phyloP scores from a whole-genome alignment of 345 rosid species.

The Populus alba region DNA sequence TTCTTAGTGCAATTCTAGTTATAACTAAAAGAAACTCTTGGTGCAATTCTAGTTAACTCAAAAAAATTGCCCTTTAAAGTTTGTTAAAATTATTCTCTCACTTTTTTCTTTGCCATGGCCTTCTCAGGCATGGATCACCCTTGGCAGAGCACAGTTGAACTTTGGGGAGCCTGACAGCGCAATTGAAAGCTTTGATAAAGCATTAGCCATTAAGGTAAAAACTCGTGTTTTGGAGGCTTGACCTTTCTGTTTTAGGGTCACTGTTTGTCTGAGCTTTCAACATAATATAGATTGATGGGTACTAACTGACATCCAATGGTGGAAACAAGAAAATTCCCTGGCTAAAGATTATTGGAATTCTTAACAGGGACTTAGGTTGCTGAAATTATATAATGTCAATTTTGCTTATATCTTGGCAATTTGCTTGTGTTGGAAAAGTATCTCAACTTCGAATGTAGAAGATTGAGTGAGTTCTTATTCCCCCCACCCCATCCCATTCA shows the following conservation, averaged over 20 bases:
- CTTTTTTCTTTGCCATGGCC: constrained; percentile 2
- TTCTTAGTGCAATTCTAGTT: background rate
- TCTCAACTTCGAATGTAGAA: too few species aligned
- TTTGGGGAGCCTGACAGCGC: constrained; percentile 90
- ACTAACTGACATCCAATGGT: background rate
- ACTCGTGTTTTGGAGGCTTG: background rate
- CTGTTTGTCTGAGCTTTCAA: background rate
- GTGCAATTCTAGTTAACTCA: background rate
- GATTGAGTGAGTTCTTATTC: background rate
- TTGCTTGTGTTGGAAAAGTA: background rate
- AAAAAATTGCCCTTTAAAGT: background rate
- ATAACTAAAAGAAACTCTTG: background rate
- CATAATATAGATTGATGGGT: background rate
- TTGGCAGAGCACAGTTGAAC: constrained; percentile 91
- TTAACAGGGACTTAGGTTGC: background rate
- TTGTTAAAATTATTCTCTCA: background rate
- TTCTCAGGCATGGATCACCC: constrained; percentile 83
- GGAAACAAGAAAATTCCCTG: background rate
- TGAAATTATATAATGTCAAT: background rate
- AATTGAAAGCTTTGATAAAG: constrained; percentile 64
- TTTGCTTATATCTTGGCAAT: background rate
- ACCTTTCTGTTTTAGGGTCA: background rate
- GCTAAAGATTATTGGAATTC: background rate
- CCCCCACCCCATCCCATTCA: background rate
- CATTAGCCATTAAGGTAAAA: constrained; percentile 64